Conservation (phyloP, 2,329 filamentous ascomycete genomes). For the Xylariales sp. region DNA sequence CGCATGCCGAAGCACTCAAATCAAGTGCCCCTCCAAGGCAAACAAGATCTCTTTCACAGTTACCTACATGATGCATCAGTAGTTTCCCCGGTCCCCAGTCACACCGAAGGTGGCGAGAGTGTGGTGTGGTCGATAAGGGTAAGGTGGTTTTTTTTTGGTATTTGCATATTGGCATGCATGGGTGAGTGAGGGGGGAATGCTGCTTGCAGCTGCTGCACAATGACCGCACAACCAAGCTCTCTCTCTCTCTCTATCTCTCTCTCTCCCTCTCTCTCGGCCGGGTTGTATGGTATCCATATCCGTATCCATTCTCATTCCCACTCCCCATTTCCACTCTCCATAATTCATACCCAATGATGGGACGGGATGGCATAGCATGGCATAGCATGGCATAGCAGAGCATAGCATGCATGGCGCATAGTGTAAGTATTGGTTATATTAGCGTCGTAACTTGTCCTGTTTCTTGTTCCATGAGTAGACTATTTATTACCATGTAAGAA, state of each 20-base stretch:
- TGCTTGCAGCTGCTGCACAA: not conserved
- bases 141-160: constrained; percentile 1
- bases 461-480: constrained; percentile 19
- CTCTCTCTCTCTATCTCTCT: too few species aligned
- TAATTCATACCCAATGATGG: not conserved
- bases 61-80: constrained; percentile 21
- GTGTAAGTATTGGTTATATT: constrained; percentile 1
- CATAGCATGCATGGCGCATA: too few species aligned
- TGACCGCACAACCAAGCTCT: not conserved
- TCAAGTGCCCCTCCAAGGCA: constrained; percentile 27
- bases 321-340: too few species aligned
- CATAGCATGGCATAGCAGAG: too few species aligned
- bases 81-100: constrained; percentile 35
- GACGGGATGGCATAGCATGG: too few species aligned
- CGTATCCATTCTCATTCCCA: too few species aligned
- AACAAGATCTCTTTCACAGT: constrained; percentile 21
- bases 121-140: constrained; percentile 22
- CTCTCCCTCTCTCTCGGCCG: not conserved
- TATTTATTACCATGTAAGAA: not conserved
- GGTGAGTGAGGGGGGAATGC: constrained; percentile 6
- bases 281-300: constrained; percentile 10
- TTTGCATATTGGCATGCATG: not conserved
- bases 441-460: constrained; percentile 4
- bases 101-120: constrained; percentile 24
- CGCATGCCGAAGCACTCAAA: constrained; percentile 24